These are phyloP conservation scores for Phlebiopsis flavidoalba DNA, from an alignment of 768 basidiomycete genomes.

Conservation along the genomic window DNA sequence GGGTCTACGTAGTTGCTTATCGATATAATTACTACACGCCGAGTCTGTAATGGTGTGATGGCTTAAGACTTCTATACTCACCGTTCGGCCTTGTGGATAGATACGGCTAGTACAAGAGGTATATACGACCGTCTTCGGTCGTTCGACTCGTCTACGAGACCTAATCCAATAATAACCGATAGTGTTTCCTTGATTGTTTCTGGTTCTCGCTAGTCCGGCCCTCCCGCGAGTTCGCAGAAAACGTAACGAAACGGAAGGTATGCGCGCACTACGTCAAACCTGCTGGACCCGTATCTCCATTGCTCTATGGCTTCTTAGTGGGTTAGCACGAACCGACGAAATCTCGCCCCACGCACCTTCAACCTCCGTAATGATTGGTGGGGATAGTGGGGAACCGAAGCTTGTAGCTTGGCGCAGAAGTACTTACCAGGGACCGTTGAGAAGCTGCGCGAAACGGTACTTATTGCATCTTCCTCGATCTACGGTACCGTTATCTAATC, in stretches of 20 bases:
- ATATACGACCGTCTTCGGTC: slow-evolving; percentile 98
- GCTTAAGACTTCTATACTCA: too few relatives aligned
- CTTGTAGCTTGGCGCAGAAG: slow-evolving; percentile 96
- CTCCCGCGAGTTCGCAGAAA: slow-evolving; percentile 99
- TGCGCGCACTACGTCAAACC: slow-evolving; percentile 21
- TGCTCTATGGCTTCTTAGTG: slow-evolving; percentile 65
- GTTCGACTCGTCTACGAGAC: too few relatives aligned
- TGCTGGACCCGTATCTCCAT: neutral
- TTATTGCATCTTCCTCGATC: slow-evolving; percentile 16
- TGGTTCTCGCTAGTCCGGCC: slow-evolving; percentile 98
- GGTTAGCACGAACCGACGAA: slow-evolving; percentile 96
- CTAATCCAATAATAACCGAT: too few relatives aligned
- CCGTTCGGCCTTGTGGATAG: too few relatives aligned
- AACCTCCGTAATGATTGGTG: slow-evolving; percentile 87
- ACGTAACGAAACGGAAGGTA: slow-evolving; percentile 97
- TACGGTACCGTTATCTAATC: slow-evolving; percentile 1
- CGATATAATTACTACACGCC: too few relatives aligned
- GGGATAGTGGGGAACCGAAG: too few relatives aligned
- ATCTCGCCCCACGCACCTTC: slow-evolving; percentile 96
- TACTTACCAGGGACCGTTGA: slow-evolving; percentile 88
- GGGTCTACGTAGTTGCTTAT: too few relatives aligned
- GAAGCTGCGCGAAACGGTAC: slow-evolving; percentile 87
- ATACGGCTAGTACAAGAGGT: too few relatives aligned
- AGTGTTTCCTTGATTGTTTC: slow-evolving; percentile 98
- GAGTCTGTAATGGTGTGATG: too few relatives aligned